phyloP scores from a whole-genome alignment of 495 filamentous ascomycete genomes.

The Cercophora samala region DNA sequence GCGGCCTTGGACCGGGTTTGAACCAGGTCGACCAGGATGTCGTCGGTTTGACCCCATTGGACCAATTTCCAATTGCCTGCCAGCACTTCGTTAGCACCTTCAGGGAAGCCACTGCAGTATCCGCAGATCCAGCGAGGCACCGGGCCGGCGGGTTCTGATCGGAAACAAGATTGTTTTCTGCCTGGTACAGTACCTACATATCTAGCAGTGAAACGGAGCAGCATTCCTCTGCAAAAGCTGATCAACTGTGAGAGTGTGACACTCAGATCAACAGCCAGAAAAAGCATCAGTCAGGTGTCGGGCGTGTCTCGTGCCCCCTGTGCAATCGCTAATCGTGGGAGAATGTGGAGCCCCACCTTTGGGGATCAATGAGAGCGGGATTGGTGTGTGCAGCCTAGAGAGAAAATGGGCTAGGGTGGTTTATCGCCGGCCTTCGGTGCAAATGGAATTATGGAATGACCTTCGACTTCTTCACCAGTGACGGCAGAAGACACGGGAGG shows the following conservation, averaged over 20 bases:
- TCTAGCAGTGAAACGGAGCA: not conserved
- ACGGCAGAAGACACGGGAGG: not conserved
- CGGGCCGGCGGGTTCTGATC: not conserved
- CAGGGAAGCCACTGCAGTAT: not conserved
- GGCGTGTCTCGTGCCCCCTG: conserved; percentile 6
- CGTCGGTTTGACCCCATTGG: not conserved
- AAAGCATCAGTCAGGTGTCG: not conserved
- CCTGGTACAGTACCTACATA: too few relatives aligned
- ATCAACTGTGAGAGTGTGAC: not conserved
- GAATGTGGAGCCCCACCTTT: not conserved
- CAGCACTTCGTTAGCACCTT: not conserved
- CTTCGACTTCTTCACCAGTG: not conserved
- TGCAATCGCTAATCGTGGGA: conserved; percentile 5
- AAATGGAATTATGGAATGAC: conserved; percentile 1
- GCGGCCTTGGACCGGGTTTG: not conserved
- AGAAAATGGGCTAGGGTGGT: conserved; percentile 2
- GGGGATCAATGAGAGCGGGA: not conserved
- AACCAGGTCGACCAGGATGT: not conserved
- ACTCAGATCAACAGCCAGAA: conserved; percentile 1
- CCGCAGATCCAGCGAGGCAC: not conserved
- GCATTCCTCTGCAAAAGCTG: not conserved
- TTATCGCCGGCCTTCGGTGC: not conserved
- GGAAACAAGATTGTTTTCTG: not conserved
- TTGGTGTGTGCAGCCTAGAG: not conserved
- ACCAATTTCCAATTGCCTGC: not conserved